These are phyloP conservation scores for Apiospora arundinis DNA, from an alignment of 2,329 filamentous ascomycete species.

Conservation along the genomic window DNA sequence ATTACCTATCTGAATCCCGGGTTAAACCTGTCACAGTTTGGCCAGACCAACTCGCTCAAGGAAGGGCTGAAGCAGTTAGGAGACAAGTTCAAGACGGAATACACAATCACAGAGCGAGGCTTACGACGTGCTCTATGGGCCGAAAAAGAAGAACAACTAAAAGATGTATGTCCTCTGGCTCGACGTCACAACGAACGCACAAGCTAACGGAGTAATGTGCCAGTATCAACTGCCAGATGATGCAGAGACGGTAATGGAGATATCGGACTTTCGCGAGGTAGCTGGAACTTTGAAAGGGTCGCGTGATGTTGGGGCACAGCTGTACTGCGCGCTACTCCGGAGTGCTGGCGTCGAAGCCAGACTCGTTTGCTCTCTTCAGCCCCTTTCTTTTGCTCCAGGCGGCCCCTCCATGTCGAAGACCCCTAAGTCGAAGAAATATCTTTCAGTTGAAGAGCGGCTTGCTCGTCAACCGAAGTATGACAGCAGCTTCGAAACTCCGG, in stretches of 20 bases:
- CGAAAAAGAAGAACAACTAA: conserved; percentile 66
- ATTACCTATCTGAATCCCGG: conserved; percentile 73
- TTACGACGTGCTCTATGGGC: conserved; percentile 77
- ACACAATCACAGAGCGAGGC: conserved; percentile 73
- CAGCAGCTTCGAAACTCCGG: conserved; percentile 36
- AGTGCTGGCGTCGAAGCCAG: conserved; percentile 81
- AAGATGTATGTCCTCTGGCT: conserved; percentile 52
- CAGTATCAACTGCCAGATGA: conserved; percentile 66
- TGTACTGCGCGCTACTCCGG: conserved; percentile 88
- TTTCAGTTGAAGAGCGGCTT: conserved; percentile 42
- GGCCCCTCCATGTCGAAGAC: conserved; percentile 56
- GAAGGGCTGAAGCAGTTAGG: conserved; percentile 76
- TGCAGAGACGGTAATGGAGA: conserved; percentile 72
- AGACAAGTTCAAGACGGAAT: conserved; percentile 72
- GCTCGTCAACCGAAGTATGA: conserved; percentile 50
- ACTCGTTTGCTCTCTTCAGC: conserved; percentile 89
- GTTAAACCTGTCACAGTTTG: conserved; percentile 73
- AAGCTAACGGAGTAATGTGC: neutral
- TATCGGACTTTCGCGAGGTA: conserved; percentile 74
- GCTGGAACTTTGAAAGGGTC: conserved; percentile 78
- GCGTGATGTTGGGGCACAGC: conserved; percentile 85
- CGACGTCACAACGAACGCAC: neutral
- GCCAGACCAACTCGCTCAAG: conserved; percentile 76
- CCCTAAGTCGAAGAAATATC: conserved; percentile 38
- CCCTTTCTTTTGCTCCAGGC: conserved; percentile 70